Base-by-base conservation (phyloP, 1,284 basidiomycete species). In the Heterobasidion irregulare region DNA sequence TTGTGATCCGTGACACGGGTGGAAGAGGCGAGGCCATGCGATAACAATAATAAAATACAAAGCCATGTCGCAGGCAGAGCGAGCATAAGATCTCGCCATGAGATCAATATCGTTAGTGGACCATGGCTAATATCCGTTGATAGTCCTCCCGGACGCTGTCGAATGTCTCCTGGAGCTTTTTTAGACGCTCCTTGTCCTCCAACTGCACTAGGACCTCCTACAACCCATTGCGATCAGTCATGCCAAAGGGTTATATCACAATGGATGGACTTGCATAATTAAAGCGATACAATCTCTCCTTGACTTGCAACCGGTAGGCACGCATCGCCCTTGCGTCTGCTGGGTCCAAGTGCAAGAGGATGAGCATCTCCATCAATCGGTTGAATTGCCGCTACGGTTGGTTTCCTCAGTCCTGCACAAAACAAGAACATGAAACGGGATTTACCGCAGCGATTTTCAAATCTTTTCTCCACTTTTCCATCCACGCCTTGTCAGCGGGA, bases 131-230 rank as follows among this genome's bases (percentile, higher is more conserved):
- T 64, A 97, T 86, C 54, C 92, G 82, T 61, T 79, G 78, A 64
- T 98, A 98, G 70, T 95, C 94, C 51, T 92, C 85, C 53, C 79
- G 75, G 13, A 98, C 93, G 57, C 78, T 86, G 66, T 91, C 85
- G 72, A 93, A 99, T 9, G 96, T 98, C 72, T 96, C 92, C 67
- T 96, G 89, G 50, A 99, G 75, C 67, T 95, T 97, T 58, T 89
- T 84, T 55, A 92, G 78, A 47, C 93, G 79, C 67, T 98, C 95
- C 52, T 86, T 76, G 61, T 88, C 87, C 53, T 94, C 89, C 57
- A 97, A 72, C 67, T 95, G 91, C 52, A 83, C 84, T 53, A 98
- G 78, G 54, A 89, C 80, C 74, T 97, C 94, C 89, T 95, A 68
- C 36, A 51, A 2, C 26, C 2, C 2, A 52, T 8, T 32, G 10